Base-by-base conservation (phyloP, 805 yeast genomes). In the Cyberlindnera euphorbiae region DNA sequence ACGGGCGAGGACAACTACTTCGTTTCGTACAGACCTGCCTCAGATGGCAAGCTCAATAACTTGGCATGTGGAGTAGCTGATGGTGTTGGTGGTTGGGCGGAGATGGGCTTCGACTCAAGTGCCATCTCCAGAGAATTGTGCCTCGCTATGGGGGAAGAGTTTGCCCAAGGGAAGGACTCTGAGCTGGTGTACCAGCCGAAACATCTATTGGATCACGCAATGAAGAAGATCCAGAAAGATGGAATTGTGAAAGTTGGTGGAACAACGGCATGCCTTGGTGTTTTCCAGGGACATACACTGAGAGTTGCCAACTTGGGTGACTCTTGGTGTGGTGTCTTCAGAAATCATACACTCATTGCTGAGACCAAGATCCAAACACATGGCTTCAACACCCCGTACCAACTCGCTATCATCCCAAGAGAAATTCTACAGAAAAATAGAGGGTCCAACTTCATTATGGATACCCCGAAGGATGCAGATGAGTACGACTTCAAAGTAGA, bases 41-140 rank as follows among this genome's bases (percentile, higher is more conserved):
- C n/a, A n/a, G n/a, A n/a, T n/a, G n/a, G n/a, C n/a, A n/a, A n/a
- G n/a, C n/a, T n/a, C n/a, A n/a, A n/a, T n/a, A n/a, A 12, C 62
- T 21, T 80, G 0, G 74, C 82, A 5, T 69, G 79, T n/a, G 94
- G 90, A 16, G 93, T 84, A 4, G 82, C 96, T 6, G 98, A 90
- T 62, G 98, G 98, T 11, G 97, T 93, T 4, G 97, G 97, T 12
- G 97, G 97, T 4, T 90, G 97, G 97, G 75, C 84, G 2, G 93
- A 85, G 42, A 80, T 84, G 31, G 97, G 97, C 0, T 82, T 77
- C 50, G 96, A 90, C 57, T 84, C 96, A 2, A 74, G 87, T 39
- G 90, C 90, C 7, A 84, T 90, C 41, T 79, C 93, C 27, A 69
- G 94, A 47, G 93, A 85, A 49, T 62, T 90, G 26, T 82, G 95